Conservation (phyloP, 345 rosid species). For the Salix exigua region DNA sequence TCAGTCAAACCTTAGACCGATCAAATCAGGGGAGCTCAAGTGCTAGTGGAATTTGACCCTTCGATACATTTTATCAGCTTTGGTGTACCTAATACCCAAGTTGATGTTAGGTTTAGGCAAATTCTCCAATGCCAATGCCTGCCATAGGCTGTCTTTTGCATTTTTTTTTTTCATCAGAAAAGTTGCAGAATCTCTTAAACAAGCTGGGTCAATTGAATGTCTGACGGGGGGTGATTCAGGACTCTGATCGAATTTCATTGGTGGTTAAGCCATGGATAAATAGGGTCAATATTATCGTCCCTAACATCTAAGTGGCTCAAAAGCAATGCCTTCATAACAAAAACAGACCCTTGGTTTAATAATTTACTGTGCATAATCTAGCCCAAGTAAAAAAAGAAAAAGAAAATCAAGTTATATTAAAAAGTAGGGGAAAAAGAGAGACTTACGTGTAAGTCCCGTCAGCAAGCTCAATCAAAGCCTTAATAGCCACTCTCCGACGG, state of each 20-base stretch:
- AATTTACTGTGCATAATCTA: background rate
- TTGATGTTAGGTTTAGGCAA: background rate
- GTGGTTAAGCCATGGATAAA: background rate
- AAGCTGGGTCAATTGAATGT: background rate
- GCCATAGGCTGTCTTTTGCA: background rate
- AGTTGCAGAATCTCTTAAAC: background rate
- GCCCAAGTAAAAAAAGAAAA: background rate
- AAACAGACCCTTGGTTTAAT: background rate
- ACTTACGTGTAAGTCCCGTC: conserved; percentile 75
- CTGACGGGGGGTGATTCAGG: background rate
- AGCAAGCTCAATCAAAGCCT: conserved; percentile 82
- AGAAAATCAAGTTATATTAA: background rate
- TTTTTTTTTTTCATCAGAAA: background rate
- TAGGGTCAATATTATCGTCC: background rate
- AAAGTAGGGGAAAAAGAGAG: background rate
- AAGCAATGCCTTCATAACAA: background rate
- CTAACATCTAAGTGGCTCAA: background rate
- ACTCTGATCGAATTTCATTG: background rate
- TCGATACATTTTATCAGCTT: background rate
- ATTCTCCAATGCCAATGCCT: background rate
- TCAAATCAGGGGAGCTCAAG: background rate
- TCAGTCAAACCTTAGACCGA: background rate
- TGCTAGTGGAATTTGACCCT: background rate
- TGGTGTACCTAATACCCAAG: too few species aligned
- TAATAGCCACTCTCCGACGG: conserved; percentile 52